Evolutionary conservation across 352 stramenopile genomes (phyloP).

Genomic region (Hyaloperonospora arabidopsidis): DNA sequence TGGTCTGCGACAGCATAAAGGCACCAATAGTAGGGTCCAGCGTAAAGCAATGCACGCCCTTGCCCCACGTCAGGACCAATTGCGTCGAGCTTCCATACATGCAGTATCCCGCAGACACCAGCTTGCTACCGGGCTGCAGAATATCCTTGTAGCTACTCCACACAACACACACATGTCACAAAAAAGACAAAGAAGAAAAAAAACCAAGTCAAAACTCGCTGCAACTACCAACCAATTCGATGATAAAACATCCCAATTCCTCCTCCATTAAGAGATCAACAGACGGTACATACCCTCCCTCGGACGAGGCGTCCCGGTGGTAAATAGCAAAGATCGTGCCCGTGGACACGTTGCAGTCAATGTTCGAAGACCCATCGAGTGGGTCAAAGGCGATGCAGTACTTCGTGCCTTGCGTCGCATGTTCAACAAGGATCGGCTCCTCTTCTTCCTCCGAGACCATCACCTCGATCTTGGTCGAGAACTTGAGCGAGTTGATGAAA

Average conservation of each 20-base stretch:
- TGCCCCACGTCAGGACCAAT: conserved; percentile 93
- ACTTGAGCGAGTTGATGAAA: conserved; percentile 95
- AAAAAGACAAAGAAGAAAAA: too few species aligned
- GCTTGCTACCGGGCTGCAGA: conserved; percentile 89
- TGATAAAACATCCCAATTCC: too few species aligned
- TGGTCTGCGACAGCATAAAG: conserved; percentile 93
- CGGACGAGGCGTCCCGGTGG: conserved; percentile 56
- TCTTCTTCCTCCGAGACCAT: conserved; percentile 98
- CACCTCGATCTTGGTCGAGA: conserved; percentile 95
- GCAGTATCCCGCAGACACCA: conserved; percentile 96
- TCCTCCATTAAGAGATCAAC: too few species aligned
- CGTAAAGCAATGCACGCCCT: conserved; percentile 95
- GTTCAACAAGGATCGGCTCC: conserved; percentile 93
- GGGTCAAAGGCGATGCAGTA: conserved; percentile 98
- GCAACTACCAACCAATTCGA: too few species aligned
- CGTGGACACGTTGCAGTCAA: conserved; percentile 99
- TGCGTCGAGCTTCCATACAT: conserved; percentile 98
- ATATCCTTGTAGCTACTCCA: conserved; percentile 79
- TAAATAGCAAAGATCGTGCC: conserved; percentile 99
- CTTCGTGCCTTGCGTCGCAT: conserved; percentile 44
- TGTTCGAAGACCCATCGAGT: conserved; percentile 97
- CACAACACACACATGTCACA: too few species aligned
- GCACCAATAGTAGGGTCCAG: conserved; percentile 97
- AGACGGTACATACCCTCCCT: conserved; percentile 32
- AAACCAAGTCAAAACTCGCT: too few species aligned